Evolutionary conservation across 2,329 filamentous ascomycete genomes (phyloP).

Genomic region (Fonsecaea multimorphosa): DNA sequence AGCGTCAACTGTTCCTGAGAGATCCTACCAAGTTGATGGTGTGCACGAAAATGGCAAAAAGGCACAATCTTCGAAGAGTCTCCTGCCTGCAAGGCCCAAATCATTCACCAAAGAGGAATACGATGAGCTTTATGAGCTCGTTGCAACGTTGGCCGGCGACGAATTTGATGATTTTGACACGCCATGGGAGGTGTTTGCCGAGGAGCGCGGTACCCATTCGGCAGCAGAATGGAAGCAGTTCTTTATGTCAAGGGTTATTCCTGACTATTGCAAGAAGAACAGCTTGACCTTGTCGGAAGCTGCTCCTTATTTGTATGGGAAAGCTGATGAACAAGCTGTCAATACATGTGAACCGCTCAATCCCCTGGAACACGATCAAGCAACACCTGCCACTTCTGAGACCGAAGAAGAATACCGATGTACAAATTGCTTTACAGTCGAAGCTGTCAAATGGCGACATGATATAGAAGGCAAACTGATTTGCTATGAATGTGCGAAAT

Average conservation of each 20-base stretch:
- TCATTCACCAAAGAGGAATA: constrained; percentile 40
- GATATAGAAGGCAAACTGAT: constrained; percentile 20
- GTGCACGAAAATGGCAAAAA: not conserved
- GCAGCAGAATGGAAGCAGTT: constrained; percentile 35
- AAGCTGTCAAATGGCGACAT: constrained; percentile 20
- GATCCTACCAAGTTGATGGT: not conserved
- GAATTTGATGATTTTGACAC: constrained; percentile 32
- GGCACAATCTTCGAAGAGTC: not conserved
- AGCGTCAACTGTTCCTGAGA: not conserved
- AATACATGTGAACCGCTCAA: not conserved
- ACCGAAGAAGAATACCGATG: constrained; percentile 19
- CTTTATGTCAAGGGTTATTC: constrained; percentile 34
- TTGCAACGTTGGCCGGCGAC: constrained; percentile 37
- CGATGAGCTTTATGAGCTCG: constrained; percentile 37
- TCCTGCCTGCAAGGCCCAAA: not conserved
- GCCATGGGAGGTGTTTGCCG: constrained; percentile 40
- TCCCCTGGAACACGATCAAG: not conserved
- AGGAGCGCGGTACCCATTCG: constrained; percentile 31
- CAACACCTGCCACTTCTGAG: not conserved
- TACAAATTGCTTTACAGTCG: constrained; percentile 27
- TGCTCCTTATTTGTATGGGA: constrained; percentile 24
- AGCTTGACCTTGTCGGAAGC: constrained; percentile 22
- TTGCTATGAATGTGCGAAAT: constrained; percentile 25
- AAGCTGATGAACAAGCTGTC: not conserved
- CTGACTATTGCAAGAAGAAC: constrained; percentile 36